Base-by-base conservation (phyloP, 495 filamentous ascomycete species). In the Achaetomiella virescens region DNA sequence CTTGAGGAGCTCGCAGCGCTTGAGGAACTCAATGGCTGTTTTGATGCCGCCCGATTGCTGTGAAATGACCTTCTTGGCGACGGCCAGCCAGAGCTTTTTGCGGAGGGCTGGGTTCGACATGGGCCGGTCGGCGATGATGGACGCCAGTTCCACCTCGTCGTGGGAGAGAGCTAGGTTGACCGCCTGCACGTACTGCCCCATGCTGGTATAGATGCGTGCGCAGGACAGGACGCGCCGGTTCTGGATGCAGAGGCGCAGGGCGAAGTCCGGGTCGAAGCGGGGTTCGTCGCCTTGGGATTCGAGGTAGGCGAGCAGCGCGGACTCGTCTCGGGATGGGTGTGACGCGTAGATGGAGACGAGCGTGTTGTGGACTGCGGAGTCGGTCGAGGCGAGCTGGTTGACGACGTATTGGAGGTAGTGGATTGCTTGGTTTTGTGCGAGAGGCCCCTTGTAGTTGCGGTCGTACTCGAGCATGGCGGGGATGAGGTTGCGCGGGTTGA, bases 281-380 rank as follows among this genome's bases (percentile, higher is more conserved):
- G 86, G 89, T 49, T 77, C 75, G 47, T 78, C 76, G 37, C 74
- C 76, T 57, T 89, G 86, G 6, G 81, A 81, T 70, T 96, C 86
- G 11, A 98, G 84, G 67, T 98, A 98, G 6, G 83, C 78, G 20
- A 97, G 83, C 15, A 98, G 83, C 6, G 85, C 86, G 3, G 86
- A 81, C 71, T 97, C 93, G 46, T 93, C 88, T 37, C 79, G 74
- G 6, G 89, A 89, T 15, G 83, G 77, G 63, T 93, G 85, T 2
- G 91, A 91, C 17, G 93, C 95, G 68, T 96, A 95, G 48, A 97
- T 95, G 41, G 90, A 95, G 55, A 98, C 89, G 25, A 98, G 81
- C 0, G 95, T 97, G 68, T 97, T 98, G 70, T 98, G 93, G 21
- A 98, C 84, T n/a, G 93, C 92, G 6, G 93, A 82, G 51, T 95